Evolutionary conservation across 75 land plant species (phyloP).

Genomic region (Selaginella moellendorffii): DNA sequence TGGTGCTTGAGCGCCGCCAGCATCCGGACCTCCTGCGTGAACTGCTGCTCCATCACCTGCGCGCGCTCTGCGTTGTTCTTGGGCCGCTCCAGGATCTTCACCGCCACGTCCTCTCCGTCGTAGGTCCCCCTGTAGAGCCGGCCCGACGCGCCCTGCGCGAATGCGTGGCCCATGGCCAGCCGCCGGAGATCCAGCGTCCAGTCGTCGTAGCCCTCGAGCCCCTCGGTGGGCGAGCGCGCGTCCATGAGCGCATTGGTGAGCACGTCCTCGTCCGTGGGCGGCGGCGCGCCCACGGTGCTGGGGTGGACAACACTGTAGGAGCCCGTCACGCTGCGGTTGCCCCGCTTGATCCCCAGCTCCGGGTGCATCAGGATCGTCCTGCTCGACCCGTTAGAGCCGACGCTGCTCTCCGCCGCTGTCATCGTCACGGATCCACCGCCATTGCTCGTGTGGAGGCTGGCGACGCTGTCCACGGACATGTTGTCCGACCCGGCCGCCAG

Average conservation of each 20-base stretch:
- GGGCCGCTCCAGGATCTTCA: neutral
- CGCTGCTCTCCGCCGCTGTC: neutral
- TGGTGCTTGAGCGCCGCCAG: conserved; percentile 1
- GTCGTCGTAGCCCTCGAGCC: neutral
- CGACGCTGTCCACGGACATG: neutral
- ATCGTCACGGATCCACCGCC: neutral
- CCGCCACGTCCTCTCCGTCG: neutral
- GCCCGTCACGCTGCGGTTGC: neutral
- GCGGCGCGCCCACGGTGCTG: neutral
- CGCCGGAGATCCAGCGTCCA: neutral
- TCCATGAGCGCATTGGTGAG: neutral
- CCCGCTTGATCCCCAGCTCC: neutral
- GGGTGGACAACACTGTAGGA: neutral
- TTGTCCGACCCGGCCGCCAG: neutral
- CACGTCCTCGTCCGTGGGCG: neutral
- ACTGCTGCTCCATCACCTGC: neutral
- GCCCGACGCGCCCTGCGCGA: conserved; percentile 43
- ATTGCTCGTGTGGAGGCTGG: neutral
- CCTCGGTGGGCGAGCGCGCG: neutral
- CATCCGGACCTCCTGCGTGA: conserved; percentile 7
- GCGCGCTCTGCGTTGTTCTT: neutral
- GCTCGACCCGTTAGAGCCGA: neutral
- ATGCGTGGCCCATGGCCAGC: neutral
- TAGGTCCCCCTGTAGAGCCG: neutral
- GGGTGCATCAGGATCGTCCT: neutral